phyloP scores from a whole-genome alignment of 352 stramenopile species.

The Blastocystis sp. region DNA sequence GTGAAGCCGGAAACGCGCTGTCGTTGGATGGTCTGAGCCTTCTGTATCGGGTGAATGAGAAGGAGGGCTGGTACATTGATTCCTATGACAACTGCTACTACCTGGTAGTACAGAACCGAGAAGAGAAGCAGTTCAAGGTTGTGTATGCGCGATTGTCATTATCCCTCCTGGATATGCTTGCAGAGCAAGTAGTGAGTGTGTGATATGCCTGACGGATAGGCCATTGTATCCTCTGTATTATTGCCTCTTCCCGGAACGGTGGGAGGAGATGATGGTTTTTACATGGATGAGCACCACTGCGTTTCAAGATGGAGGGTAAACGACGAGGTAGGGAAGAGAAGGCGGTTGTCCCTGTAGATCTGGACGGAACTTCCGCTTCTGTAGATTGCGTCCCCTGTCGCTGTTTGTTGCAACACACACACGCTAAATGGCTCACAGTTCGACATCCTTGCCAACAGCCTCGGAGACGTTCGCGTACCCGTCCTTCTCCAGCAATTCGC shows the following conservation, averaged over 20 bases:
- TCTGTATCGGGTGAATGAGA: background rate
- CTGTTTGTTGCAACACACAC: background rate
- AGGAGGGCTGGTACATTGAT: background rate
- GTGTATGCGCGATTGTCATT: slow-evolving; percentile 2
- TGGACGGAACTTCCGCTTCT: background rate
- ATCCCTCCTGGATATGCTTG: background rate
- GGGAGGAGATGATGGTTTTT: background rate
- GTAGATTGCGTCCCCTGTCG: background rate
- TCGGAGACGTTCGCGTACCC: slow-evolving; percentile 81
- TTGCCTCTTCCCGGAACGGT: slow-evolving; percentile 28
- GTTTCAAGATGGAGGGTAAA: too few species aligned
- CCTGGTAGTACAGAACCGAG: background rate
- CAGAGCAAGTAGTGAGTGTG: background rate
- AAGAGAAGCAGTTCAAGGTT: background rate
- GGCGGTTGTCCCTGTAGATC: background rate
- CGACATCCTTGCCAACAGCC: slow-evolving; percentile 78
- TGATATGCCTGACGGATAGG: background rate
- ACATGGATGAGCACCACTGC: background rate
- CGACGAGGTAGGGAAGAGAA: background rate
- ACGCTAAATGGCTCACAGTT: slow-evolving; percentile 20
- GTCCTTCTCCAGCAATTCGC: slow-evolving; percentile 79
- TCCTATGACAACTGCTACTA: slow-evolving; percentile 21
- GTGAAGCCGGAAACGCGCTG: background rate
- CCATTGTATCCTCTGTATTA: background rate
- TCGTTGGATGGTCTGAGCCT: background rate